Conservation (phyloP, 441 rosid genomes). For the Hura crepitans region DNA sequence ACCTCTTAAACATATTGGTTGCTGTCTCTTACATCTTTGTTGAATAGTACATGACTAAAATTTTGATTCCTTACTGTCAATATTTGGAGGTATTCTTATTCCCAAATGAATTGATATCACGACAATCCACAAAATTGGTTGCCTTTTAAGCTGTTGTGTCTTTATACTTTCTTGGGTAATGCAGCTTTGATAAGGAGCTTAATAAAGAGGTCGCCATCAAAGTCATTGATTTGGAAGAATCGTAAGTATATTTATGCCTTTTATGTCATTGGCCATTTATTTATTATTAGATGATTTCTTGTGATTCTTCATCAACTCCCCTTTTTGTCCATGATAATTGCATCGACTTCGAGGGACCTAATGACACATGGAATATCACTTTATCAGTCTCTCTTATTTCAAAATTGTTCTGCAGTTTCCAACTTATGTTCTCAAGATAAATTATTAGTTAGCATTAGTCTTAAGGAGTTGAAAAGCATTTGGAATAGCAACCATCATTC, state of each 20-base stretch:
- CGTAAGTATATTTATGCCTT: constrained; percentile 57
- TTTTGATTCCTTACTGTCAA: neutral
- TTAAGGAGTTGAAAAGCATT: neutral
- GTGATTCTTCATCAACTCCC: neutral
- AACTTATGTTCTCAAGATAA: neutral
- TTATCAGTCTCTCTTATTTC: neutral
- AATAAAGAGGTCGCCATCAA: constrained; percentile 96
- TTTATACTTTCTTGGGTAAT: constrained; percentile 30
- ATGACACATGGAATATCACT: neutral
- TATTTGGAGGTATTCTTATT: neutral
- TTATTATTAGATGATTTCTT: neutral
- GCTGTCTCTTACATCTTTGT: neutral
- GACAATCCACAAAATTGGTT: neutral
- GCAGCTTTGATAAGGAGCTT: constrained; percentile 93
- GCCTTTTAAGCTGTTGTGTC: neutral
- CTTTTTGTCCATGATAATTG: neutral
- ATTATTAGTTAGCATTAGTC: neutral
- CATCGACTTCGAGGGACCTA: neutral
- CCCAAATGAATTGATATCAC: constrained; percentile 2
- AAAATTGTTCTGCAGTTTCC: constrained; percentile 1
- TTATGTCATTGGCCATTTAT: constrained; percentile 9
- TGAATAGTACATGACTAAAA: neutral
- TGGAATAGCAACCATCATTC: neutral
- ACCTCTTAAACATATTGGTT: constrained; percentile 9
- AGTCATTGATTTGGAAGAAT: constrained; percentile 98